These are phyloP conservation scores for Erigeron philadelphicus DNA, from an alignment of 140 eudicot genomes.

Conservation along the genomic window DNA sequence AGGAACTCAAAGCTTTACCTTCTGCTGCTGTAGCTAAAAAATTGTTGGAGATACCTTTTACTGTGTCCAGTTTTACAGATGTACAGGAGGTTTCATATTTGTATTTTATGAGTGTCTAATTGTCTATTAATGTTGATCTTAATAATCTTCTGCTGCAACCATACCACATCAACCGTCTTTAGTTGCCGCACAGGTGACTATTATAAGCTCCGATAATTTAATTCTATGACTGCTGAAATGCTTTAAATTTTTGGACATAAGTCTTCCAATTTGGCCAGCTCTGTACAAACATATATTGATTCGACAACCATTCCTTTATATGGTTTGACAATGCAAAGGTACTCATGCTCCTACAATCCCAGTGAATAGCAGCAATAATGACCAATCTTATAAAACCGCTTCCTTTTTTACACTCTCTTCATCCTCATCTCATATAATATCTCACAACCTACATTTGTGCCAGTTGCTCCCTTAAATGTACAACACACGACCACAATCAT, in stretches of 20 bases:
- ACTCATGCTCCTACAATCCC: constrained; percentile 29
- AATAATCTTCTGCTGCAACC: too few species aligned
- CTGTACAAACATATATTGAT: not conserved
- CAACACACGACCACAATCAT: not conserved
- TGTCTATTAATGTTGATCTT: too few species aligned
- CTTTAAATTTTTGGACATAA: constrained; percentile 38
- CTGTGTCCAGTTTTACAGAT: too few species aligned
- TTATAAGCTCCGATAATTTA: too few species aligned
- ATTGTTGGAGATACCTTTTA: too few species aligned
- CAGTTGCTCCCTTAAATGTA: constrained; percentile 37
- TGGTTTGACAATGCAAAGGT: constrained; percentile 25
- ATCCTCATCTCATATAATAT: constrained; percentile 26
- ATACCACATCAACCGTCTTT: too few species aligned
- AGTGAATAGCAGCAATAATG: constrained; percentile 21
- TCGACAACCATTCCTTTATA: constrained; percentile 7
- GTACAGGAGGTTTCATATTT: too few species aligned
- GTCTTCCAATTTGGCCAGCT: constrained; percentile 19
- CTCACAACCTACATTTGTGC: constrained; percentile 35
- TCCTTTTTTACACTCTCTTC: constrained; percentile 39
- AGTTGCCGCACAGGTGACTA: too few species aligned
- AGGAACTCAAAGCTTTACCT: too few species aligned
- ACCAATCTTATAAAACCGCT: constrained; percentile 44
- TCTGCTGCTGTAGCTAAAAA: too few species aligned
- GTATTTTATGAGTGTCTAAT: too few species aligned
- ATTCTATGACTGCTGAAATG: constrained; percentile 28